Percentiles rank a stretch among this genome's conserved stretches.
Evolutionary conservation across 1,139 yeast species (phyloP).

Genomic region (Candida sp.): DNA sequence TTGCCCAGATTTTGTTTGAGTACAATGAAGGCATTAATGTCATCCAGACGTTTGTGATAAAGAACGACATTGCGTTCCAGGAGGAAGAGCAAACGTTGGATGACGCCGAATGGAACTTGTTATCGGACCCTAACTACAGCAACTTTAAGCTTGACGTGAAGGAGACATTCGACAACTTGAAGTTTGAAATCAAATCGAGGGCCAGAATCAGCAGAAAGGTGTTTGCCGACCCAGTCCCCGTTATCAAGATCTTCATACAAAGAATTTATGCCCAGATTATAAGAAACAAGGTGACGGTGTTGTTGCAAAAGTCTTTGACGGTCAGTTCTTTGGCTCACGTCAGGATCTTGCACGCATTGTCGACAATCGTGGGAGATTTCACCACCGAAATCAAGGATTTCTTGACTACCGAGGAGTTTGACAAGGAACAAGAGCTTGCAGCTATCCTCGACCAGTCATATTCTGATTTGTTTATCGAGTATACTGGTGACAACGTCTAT

Average conservation of each 20-base stretch:
- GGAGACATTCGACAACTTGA: constrained; percentile 30
- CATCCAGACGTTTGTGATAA: constrained; percentile 81
- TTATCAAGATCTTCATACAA: constrained; percentile 71
- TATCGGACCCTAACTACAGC: constrained; percentile 40
- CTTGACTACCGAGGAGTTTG: constrained; percentile 50
- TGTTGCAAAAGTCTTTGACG: constrained; percentile 67
- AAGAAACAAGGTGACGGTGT: constrained; percentile 66
- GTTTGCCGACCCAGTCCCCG: constrained; percentile 69
- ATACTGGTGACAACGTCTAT: constrained; percentile 69
- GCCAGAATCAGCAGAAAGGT: constrained; percentile 76
- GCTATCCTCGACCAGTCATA: constrained; percentile 71
- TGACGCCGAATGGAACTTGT: constrained; percentile 37
- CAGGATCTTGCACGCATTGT: constrained; percentile 72
- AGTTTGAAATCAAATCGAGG: constrained; percentile 62
- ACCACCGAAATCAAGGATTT: constrained; percentile 70
- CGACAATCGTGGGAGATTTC: constrained; percentile 62
- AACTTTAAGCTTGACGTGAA: constrained; percentile 34
- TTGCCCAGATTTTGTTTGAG: constrained; percentile 77
- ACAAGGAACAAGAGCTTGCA: constrained; percentile 48
- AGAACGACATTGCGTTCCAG: constrained; percentile 60
- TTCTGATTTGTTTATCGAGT: constrained; percentile 75
- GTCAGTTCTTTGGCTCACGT: constrained; percentile 77
- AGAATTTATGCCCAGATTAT: constrained; percentile 80
- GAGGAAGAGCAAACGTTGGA: constrained; percentile 37
- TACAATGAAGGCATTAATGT: constrained; percentile 89